Conservation (phyloP, 208 protist genomes). For the Angomonas ambiguus region DNA sequence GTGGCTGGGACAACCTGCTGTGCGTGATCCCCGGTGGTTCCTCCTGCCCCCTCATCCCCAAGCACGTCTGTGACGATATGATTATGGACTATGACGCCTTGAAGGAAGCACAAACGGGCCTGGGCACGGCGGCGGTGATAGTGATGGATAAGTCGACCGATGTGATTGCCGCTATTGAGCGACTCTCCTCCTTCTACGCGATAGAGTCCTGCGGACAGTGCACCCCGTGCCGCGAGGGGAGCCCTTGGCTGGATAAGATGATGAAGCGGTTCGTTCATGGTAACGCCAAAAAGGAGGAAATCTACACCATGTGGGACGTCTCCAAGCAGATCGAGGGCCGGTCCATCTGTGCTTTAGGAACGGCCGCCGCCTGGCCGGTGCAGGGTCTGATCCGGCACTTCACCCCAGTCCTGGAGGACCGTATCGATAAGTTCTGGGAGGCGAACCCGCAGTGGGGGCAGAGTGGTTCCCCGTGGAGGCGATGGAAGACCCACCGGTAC, state of each 20-base stretch:
- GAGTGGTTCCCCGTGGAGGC: conserved; percentile 71
- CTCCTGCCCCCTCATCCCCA: conserved; percentile 95
- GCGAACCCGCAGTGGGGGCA: conserved; percentile 86
- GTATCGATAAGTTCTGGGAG: conserved; percentile 90
- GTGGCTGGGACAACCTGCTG: conserved; percentile 98
- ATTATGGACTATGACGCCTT: conserved; percentile 99
- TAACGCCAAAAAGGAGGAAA: conserved; percentile 96
- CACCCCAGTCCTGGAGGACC: conserved; percentile 93
- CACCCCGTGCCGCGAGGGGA: conserved; percentile 98
- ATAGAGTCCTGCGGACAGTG: conserved; percentile 98
- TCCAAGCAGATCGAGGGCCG: conserved; percentile 98
- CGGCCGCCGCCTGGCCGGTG: conserved; percentile 98
- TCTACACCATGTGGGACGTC: conserved; percentile 97
- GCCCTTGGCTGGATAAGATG: conserved; percentile 95
- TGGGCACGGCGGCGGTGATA: conserved; percentile 99
- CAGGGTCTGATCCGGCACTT: conserved; percentile 98
- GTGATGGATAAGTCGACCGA: conserved; percentile 99
- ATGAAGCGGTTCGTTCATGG: conserved; percentile 96
- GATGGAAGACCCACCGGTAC: conserved; percentile 87
- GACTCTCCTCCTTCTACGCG: conserved; percentile 97
- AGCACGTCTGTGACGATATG: conserved; percentile 92
- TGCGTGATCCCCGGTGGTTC: conserved; percentile 97
- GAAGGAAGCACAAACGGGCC: conserved; percentile 87
- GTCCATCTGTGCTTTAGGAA: conserved; percentile 98
- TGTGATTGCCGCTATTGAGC: conserved; percentile 94